A percentile compares a stretch with the other conserved stretches of the same genome.
phyloP scores from a whole-genome alignment of 1,284 basidiomycete species.

The Rhodotorula sp. region DNA sequence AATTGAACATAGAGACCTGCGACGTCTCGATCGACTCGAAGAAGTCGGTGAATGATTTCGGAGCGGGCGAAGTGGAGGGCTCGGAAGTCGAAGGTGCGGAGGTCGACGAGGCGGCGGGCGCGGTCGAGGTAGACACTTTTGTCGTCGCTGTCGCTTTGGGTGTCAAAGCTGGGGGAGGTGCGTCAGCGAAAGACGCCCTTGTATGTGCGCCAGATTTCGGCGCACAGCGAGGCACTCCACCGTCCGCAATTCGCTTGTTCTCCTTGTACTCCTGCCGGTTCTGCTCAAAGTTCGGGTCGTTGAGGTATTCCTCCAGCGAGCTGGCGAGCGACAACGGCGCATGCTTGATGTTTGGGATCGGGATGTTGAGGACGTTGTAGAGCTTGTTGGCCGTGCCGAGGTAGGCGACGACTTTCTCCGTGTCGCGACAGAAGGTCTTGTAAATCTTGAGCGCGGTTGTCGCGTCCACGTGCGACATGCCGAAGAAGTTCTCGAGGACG shows the following conservation, averaged over 20 bases:
- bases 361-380: slow-evolving; percentile 86
- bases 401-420: slow-evolving; percentile 90
- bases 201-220: background rate
- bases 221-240: slow-evolving; percentile 48
- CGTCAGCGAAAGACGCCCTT: background rate
- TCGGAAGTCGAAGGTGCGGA: slow-evolving; percentile 11
- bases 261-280: slow-evolving; percentile 88
- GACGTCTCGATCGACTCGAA: slow-evolving; percentile 86
- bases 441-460: slow-evolving; percentile 82
- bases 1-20: slow-evolving; percentile 68
- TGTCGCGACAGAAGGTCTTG: slow-evolving; percentile 90
- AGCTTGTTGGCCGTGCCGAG: slow-evolving; percentile 88
- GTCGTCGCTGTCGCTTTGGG: background rate
- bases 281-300: slow-evolving; percentile 93
- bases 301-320: slow-evolving; percentile 90
- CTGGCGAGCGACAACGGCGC: slow-evolving; percentile 89
- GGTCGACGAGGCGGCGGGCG: slow-evolving; percentile 14
- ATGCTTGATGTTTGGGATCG: slow-evolving; percentile 91
- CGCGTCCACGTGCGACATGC: slow-evolving; percentile 94
- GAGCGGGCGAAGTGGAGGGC: slow-evolving; percentile 30
- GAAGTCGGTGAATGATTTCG: slow-evolving; percentile 71
- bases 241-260: slow-evolving; percentile 73
- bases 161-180: background rate
- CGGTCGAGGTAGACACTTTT: background rate
- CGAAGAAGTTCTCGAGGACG: slow-evolving; percentile 95